A percentile compares a stretch with the other conserved stretches of the same genome.
phyloP scores from a whole-genome alignment of 164 flowering plant genomes.

The Magnolia sinica region DNA sequence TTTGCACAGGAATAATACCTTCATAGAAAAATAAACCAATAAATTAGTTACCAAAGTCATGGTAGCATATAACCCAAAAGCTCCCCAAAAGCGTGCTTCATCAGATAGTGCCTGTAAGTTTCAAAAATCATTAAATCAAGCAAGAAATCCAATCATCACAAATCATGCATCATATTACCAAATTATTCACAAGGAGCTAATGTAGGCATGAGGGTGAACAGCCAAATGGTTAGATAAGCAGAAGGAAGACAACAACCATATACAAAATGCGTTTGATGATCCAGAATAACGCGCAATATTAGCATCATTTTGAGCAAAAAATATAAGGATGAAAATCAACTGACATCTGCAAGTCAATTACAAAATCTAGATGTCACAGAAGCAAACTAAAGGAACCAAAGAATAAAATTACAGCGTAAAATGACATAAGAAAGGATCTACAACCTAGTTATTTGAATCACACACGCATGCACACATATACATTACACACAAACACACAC shows the following conservation, averaged over 20 bases:
- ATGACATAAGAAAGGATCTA: too few relatives aligned
- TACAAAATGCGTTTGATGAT: not conserved
- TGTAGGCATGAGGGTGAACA: not conserved
- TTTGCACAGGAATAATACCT: not conserved
- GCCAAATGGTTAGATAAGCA: not conserved
- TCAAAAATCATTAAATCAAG: conserved; percentile 2
- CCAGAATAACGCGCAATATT: not conserved
- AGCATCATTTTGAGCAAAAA: not conserved
- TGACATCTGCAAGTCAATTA: not conserved
- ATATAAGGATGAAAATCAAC: not conserved
- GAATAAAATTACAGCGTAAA: too few relatives aligned
- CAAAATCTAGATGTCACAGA: too few relatives aligned
- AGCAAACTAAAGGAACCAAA: too few relatives aligned
- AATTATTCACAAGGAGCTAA: not conserved
- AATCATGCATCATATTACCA: not conserved
- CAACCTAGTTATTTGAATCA: too few relatives aligned
- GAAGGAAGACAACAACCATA: not conserved
- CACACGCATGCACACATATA: too few relatives aligned
- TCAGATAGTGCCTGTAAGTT: conserved; percentile 54
- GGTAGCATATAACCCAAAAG: conserved; percentile 81
- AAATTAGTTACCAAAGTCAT: conserved; percentile 63
- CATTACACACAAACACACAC: too few relatives aligned
- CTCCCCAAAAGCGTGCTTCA: conserved; percentile 93
- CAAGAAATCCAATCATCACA: conserved; percentile 2
- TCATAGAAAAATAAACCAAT: not conserved